Evolutionary conservation across 2,329 filamentous ascomycete species (phyloP), one percentile per base, ranked within the genome.

Genomic region (Fusarium sp.): DNA sequence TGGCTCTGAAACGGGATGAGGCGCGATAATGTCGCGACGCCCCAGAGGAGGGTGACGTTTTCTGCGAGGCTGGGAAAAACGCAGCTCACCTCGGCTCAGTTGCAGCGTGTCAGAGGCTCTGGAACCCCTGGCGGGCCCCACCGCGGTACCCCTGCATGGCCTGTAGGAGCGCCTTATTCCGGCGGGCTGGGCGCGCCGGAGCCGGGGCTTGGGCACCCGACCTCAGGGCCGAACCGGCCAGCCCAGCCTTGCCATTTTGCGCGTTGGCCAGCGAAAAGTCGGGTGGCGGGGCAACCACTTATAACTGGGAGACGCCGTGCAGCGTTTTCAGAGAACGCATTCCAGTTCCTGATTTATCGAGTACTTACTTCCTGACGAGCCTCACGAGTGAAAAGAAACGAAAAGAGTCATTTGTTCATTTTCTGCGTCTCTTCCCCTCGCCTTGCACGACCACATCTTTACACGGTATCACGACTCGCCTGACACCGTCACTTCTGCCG

Each of bases 261-360:
- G 60, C 54, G 46, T 64, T 71, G 69, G 56, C 56, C 77, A 78
- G 75, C 75, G 71, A 71, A 77, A 79, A 80, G 76, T 62, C 66
- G 60, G 80, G 82, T 86, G 84, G 83, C 84, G 80, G 83, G 84
- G 82, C 83, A 85, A 84, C 84, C 75, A 75, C 66, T 82, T 83
- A 82, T 82, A 82, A 77, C 66, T 66, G 60, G 55, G 62, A 44
- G 52, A 7, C 53, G 52, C 58, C 62, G 60, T 59, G 55, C 30
- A 41, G 62, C 37, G 47, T 55, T 27, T 47, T 23, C 18, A 23
- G 18, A 23, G 18, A 23, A 48, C 15, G 41, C 66, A 64, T 72
- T 73, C 69, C 58, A 60, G 37, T 58, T 60, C 47, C 46, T 52
- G 46, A 46, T 56, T 37, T 53, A 61, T 51, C 41, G 57, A 37